Conservation (phyloP, 306 rosid species). For the Gynostemma pentaphyllum region DNA sequence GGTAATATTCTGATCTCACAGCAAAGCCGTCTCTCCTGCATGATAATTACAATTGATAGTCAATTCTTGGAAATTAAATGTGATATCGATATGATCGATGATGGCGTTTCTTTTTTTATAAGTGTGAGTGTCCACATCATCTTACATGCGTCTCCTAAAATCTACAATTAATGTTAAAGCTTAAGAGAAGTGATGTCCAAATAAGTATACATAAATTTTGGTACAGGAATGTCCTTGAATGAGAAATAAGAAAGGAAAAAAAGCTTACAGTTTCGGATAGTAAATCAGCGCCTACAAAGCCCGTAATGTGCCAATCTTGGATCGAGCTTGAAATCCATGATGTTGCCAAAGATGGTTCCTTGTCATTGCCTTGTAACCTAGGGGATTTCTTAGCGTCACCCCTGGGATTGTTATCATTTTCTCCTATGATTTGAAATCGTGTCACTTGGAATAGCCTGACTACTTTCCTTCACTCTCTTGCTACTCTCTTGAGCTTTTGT, state of each 20-base stretch:
- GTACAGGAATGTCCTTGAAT: neutral
- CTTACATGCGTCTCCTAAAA: neutral
- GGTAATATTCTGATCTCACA: constrained; percentile 63
- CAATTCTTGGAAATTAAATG: no score
- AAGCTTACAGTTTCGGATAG: constrained; percentile 62
- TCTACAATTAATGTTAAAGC: neutral
- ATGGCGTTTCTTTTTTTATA: no score
- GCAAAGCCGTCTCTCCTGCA: constrained; percentile 70
- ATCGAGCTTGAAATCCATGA: constrained; percentile 28
- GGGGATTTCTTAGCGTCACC: constrained; percentile 26
- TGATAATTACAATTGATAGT: neutral
- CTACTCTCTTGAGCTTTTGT: constrained; percentile 36
- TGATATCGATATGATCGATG: no score
- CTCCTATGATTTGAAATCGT: constrained; percentile 38
- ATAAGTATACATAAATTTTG: neutral
- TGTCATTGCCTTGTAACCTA: constrained; percentile 13
- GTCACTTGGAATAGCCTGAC: constrained; percentile 36
- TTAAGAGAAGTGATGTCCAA: neutral
- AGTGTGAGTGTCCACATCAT: no score
- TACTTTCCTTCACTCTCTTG: constrained; percentile 26
- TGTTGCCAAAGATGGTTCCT: constrained; percentile 25
- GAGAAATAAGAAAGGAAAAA: neutral
- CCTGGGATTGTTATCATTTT: constrained; percentile 30
- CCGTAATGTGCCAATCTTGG: constrained; percentile 64
- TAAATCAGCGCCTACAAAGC: constrained; percentile 45